Conservation (phyloP, 257 asterid genomes). For the Solanum microdontum region DNA sequence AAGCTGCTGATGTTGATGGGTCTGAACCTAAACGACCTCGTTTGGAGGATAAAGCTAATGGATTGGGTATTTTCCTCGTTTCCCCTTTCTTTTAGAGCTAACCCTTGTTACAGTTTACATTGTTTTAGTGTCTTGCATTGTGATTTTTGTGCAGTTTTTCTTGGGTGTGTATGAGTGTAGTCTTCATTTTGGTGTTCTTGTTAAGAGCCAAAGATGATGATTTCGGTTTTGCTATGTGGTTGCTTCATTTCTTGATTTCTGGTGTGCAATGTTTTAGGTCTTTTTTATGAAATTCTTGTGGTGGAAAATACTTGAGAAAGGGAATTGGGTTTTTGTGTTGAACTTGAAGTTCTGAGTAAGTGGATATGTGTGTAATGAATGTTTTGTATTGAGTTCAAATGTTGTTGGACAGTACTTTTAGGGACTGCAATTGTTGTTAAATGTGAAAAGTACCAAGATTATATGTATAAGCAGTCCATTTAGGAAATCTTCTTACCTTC, state of each 20-base stretch:
- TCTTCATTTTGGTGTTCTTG: background rate
- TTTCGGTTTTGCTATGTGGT: background rate
- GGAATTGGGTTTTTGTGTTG: background rate
- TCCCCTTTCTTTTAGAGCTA: background rate
- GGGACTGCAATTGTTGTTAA: background rate
- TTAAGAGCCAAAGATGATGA: background rate
- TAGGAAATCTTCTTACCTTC: background rate
- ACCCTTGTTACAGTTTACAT: background rate
- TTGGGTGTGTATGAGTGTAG: background rate
- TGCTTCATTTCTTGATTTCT: background rate
- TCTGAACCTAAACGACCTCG: constrained; percentile 77
- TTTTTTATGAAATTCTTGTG: background rate
- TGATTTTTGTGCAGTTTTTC: background rate
- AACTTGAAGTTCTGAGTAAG: background rate
- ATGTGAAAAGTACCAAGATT: background rate
- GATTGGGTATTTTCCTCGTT: constrained; percentile 23
- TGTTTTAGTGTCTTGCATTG: background rate
- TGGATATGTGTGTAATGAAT: background rate
- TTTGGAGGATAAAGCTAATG: constrained; percentile 40
- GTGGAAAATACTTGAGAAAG: background rate
- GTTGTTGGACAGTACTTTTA: background rate
- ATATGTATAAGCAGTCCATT: background rate
- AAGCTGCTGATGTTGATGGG: constrained; percentile 32
- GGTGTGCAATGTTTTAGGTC: background rate
- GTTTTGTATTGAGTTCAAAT: background rate